A percentile compares a stretch with the other conserved stretches of the same genome.
These are phyloP conservation scores for Cicer cuneatum DNA, from an alignment of 306 rosid species.

Conservation along the genomic window DNA sequence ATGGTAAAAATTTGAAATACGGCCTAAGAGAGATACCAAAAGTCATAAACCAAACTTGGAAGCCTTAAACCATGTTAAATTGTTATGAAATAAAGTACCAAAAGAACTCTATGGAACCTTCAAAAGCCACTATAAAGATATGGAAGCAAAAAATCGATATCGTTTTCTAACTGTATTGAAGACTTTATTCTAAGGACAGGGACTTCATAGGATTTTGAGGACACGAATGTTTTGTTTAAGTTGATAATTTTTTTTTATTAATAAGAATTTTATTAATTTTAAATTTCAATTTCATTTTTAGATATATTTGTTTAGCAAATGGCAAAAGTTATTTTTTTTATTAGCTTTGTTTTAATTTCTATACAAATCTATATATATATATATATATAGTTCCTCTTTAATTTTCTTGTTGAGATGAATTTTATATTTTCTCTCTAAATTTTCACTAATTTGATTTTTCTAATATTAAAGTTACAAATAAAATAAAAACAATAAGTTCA, in stretches of 20 bases:
- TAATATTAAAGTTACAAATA: too few species aligned
- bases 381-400: too few species aligned
- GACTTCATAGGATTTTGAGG: constrained; percentile 1
- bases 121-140: constrained; percentile 40
- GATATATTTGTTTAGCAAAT: background rate
- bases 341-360: background rate
- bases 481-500: too few species aligned
- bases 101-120: constrained; percentile 48
- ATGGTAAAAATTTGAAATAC: background rate
- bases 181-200: constrained; percentile 39
- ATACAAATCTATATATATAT: background rate
- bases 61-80: constrained; percentile 21
- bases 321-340: background rate
- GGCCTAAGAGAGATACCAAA: constrained; percentile 49
- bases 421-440: too few species aligned
- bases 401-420: too few species aligned
- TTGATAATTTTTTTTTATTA: too few species aligned
- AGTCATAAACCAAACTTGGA: constrained; percentile 44
- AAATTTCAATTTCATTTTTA: background rate
- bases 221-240: background rate
- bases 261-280: background rate
- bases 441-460: too few species aligned
- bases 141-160: constrained; percentile 43
- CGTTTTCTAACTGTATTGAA: background rate
- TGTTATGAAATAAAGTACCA: background rate